phyloP scores from a whole-genome alignment of 2,329 filamentous ascomycete species.

The Fusarium albidum region DNA sequence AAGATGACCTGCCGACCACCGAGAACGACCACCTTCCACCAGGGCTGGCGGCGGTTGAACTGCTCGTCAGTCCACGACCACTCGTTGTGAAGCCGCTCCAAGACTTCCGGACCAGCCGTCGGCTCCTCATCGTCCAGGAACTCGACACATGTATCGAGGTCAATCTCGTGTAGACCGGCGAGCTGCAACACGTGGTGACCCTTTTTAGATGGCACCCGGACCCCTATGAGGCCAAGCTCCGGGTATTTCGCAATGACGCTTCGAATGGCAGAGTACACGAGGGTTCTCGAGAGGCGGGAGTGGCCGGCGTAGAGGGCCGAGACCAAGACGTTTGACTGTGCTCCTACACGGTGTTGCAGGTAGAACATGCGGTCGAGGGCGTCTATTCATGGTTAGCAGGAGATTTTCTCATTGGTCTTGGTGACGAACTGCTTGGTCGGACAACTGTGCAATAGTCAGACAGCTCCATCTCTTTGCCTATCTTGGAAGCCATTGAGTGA shows the following conservation, averaged over 20 bases:
- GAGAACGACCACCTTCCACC: constrained; percentile 27
- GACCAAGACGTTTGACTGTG: constrained; percentile 27
- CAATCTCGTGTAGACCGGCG: constrained; percentile 19
- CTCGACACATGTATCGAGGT: constrained; percentile 26
- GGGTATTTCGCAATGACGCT: constrained; percentile 13
- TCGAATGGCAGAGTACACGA: constrained; percentile 11
- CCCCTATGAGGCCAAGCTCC: constrained; percentile 10
- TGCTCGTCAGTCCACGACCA: constrained; percentile 23
- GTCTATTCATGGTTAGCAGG: constrained; percentile 2
- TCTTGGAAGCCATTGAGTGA: not conserved
- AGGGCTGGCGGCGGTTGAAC: constrained; percentile 9
- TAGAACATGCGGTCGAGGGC: constrained; percentile 32
- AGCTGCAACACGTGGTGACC: constrained; percentile 6
- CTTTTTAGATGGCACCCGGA: not conserved
- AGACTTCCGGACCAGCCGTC: not conserved
- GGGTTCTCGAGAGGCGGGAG: not conserved
- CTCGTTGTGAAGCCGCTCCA: constrained; percentile 27
- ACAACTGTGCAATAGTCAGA: constrained; percentile 8
- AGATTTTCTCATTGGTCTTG: no score
- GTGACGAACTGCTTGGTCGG: constrained; percentile 12
- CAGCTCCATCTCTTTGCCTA: not conserved
- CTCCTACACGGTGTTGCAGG: constrained; percentile 27
- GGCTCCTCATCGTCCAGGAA: not conserved
- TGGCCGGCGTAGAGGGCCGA: constrained; percentile 24
- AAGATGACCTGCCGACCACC: constrained; percentile 22